Evolutionary conservation across 108 stramenopile genomes (phyloP).

Genomic region (Schizochytrium sp.): DNA sequence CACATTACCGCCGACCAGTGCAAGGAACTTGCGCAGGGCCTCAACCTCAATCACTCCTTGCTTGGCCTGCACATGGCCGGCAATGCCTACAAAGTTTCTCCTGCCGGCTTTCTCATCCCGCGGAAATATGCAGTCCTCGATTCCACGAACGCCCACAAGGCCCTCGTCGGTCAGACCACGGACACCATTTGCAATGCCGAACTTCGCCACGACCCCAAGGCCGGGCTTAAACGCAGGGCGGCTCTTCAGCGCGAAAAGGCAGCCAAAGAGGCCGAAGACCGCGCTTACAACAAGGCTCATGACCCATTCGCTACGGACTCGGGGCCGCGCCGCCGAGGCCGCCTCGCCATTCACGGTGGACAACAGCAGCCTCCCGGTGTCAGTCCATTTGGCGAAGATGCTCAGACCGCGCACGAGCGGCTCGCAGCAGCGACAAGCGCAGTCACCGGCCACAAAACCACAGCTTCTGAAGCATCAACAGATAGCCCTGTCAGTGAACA

Average conservation of each 20-base stretch:
- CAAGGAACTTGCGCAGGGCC: background rate
- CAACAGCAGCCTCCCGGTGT: too few species aligned
- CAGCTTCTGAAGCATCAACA: background rate
- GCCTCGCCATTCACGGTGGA: too few species aligned
- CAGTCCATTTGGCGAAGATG: too few species aligned
- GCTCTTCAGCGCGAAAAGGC: background rate
- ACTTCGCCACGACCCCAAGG: too few species aligned
- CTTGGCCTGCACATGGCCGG: conserved; percentile 8
- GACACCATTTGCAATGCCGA: background rate
- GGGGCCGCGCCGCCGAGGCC: too few species aligned
- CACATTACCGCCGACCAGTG: conserved; percentile 1
- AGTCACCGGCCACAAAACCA: background rate
- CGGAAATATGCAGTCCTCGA: background rate
- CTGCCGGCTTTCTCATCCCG: background rate
- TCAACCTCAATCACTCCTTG: background rate
- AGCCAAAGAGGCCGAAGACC: background rate
- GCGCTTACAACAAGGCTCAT: too few species aligned
- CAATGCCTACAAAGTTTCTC: background rate
- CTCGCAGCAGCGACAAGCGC: too few species aligned
- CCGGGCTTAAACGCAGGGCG: background rate
- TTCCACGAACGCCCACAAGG: background rate
- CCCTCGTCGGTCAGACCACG: background rate
- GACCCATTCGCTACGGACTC: too few species aligned
- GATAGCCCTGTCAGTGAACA: background rate
- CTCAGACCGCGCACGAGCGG: too few species aligned